Percentiles rank a stretch among this genome's conserved stretches.
Evolutionary conservation across 441 rosid genomes (phyloP).

Genomic region (Bocquillonia castaneifolia): DNA sequence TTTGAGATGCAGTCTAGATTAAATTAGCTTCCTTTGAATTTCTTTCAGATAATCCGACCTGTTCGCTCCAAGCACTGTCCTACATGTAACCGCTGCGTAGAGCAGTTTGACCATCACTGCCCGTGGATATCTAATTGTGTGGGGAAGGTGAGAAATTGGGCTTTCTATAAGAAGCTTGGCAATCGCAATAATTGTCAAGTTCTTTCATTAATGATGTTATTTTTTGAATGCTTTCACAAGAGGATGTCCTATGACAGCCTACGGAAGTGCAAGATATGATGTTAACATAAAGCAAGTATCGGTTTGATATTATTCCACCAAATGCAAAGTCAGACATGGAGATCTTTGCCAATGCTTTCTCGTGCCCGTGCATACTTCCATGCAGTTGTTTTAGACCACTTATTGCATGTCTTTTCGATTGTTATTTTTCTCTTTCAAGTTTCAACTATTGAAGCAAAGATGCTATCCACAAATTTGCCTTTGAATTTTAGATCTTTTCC

Average conservation of each 20-base stretch:
- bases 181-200: background rate
- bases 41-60: conserved; percentile 79
- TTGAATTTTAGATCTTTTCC: conserved; percentile 7
- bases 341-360: background rate
- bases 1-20: conserved; percentile 14
- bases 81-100: conserved; percentile 74
- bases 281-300: background rate
- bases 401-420: background rate
- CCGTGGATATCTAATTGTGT: conserved; percentile 99
- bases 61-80: conserved; percentile 94
- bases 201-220: conserved; percentile 1
- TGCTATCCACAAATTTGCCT: background rate
- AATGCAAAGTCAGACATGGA: background rate
- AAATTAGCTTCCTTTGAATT: conserved; percentile 8
- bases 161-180: background rate
- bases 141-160: conserved; percentile 64
- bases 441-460: background rate
- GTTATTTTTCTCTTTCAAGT: background rate
- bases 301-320: background rate
- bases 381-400: background rate
- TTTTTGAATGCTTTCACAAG: background rate
- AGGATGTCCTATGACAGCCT: background rate
- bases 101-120: conserved; percentile 97
- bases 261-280: background rate
- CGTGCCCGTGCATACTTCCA: background rate